Evolutionary conservation across 441 rosid genomes (phyloP), one percentile per base, ranked within the genome.

Genomic region (Gossypium gossypioides): DNA sequence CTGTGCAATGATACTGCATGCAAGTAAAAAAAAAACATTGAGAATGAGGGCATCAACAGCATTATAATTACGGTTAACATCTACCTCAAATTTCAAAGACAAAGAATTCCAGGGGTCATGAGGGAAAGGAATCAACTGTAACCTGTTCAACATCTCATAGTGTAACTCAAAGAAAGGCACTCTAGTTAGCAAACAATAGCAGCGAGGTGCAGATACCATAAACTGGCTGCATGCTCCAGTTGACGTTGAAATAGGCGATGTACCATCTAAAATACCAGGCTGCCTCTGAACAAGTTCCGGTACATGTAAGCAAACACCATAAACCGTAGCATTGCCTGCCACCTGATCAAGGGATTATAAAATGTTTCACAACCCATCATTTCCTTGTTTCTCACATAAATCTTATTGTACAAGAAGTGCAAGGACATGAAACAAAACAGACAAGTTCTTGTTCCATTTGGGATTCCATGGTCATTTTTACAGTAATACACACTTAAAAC

Each of bases 101-200:
- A 72, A 27, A 68, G 42, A 63, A 70, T 69, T 69, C 68, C 27
- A 72, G 37, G 58, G 76, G 72, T 76, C 66, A 54, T 5, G 18
- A 8, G 25, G 62, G 48, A 69, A 72, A 72, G 60, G 54, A 46
- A 79, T 72, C 40, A 73, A 75, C 5, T 50, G 56, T 79, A 44
- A 92, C 99, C 99, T 90, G 91, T 92, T 92, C 78, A 95, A 79
- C 96, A 92, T 87, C 87, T 91, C 97, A 75, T 84, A 92, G 85
- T 95, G 99, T 72, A 95, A 78, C 84, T 91, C 96, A 81, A 95
- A 95, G 86, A 92, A 95, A 50, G 99, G 99, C 75, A 87, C 90
- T 84, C 90, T 86, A 19, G 99, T 91, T 64, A 95, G 84, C 83
- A 95, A 50, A 80, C 99, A 95, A 77, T 95, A 95, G 83, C 99